A percentile compares a stretch with the other conserved stretches of the same genome.
Conservation (phyloP, 441 rosid species). For the Bocquillonia castaneifolia region DNA sequence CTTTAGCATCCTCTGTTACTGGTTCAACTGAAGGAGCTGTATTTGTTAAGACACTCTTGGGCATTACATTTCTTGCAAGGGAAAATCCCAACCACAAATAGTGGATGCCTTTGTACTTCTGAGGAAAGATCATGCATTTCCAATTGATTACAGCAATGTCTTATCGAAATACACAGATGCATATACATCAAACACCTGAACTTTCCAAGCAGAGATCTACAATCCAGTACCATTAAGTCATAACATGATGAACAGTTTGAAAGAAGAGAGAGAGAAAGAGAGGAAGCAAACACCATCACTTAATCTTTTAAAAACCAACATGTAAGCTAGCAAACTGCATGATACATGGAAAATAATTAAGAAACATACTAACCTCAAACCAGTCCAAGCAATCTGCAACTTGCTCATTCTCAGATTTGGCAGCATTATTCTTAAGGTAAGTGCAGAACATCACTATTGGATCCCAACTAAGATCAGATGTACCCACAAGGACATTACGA, state of each 20-base stretch:
- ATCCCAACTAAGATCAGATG: conserved; percentile 72
- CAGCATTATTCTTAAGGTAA: conserved; percentile 58
- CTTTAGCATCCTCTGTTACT: background rate
- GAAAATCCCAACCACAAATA: background rate
- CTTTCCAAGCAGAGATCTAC: background rate
- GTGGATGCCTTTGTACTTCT: background rate
- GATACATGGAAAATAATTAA: background rate
- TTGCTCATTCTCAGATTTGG: conserved; percentile 40
- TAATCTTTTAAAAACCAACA: background rate
- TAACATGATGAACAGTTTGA: background rate
- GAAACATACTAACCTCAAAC: conserved; percentile 72
- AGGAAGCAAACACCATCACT: background rate
- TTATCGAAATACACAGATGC: background rate
- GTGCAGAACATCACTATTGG: conserved; percentile 81
- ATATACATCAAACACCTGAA: background rate
- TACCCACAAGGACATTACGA: conserved; percentile 57
- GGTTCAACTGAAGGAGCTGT: background rate
- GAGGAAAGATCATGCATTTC: background rate
- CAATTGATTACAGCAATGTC: background rate
- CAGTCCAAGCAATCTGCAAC: conserved; percentile 55
- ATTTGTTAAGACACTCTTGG: background rate
- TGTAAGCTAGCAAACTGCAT: background rate
- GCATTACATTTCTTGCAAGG: background rate
- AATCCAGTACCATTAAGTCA: background rate
- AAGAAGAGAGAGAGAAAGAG: background rate